Evolutionary conservation across 2,329 filamentous ascomycete species (phyloP).

Genomic region (Didymella lethalis): DNA sequence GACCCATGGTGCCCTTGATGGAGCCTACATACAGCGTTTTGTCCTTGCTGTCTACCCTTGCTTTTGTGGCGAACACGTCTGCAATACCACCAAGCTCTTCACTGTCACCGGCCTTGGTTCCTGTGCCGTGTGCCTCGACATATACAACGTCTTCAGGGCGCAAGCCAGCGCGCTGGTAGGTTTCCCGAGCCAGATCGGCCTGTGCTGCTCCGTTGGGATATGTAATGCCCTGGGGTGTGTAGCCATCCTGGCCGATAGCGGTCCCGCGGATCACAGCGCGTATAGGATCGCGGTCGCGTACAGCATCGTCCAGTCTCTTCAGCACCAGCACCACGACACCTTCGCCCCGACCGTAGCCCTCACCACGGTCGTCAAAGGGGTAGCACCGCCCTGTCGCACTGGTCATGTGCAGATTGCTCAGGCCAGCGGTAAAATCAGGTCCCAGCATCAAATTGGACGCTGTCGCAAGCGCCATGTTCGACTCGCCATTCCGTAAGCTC

Average conservation of each 20-base stretch:
- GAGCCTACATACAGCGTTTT: constrained; percentile 31
- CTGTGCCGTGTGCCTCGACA: constrained; percentile 60
- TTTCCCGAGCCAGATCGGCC: constrained; percentile 13
- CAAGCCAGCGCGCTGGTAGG: constrained; percentile 39
- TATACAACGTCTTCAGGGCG: constrained; percentile 34
- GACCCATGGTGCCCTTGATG: constrained; percentile 44
- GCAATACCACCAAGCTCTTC: constrained; percentile 30
- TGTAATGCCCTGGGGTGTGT: constrained; percentile 19
- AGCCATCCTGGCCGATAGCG: constrained; percentile 29
- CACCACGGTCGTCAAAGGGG: constrained; percentile 40
- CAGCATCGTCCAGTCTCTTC: constrained; percentile 37
- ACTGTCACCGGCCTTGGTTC: constrained; percentile 58
- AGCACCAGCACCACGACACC: constrained; percentile 39
- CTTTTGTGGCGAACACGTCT: constrained; percentile 18
- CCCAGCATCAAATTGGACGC: constrained; percentile 5
- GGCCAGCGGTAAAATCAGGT: constrained; percentile 21
- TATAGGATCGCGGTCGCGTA: constrained; percentile 40
- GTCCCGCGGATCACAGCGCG: constrained; percentile 37
- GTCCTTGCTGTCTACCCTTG: not conserved
- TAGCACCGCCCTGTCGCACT: constrained; percentile 19
- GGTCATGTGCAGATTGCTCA: not conserved
- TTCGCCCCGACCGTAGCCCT: constrained; percentile 43
- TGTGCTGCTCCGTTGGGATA: constrained; percentile 55
- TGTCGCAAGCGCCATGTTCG: not conserved
- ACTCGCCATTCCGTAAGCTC: not conserved